Evolutionary conservation across 2,329 filamentous ascomycete genomes (phyloP), one percentile per base, ranked within the genome.

Genomic region (Stagonosporopsis rhizophila): DNA sequence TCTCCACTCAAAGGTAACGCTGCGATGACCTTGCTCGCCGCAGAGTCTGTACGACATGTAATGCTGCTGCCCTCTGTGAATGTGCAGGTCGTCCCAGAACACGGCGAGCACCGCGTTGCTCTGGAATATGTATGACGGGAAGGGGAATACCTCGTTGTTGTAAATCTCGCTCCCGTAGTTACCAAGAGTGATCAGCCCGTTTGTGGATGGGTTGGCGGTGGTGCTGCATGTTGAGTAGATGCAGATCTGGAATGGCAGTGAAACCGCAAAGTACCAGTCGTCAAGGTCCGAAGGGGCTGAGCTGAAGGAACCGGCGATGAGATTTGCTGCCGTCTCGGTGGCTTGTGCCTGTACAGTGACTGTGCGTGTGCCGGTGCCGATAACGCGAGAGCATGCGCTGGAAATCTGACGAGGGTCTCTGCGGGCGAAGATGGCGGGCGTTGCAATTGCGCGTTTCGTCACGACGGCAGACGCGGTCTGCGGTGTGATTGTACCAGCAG

Each of bases 161-260:
- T 30, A 30, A 9, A 30, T 12, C 7, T 30, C 27, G 11, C 6
- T 30, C 3, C 27, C 34, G 17, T 37, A 41, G 17, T 12, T 30
- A 8, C 40, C 50, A 9, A 53, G 42, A 3, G 41, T 46, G 6
- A 53, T 41, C 19, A 53, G 4, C 2, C 50, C 42, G 27, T 53
- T 53, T 1, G 42, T 34, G 9, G 17, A 19, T 5, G 50, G 50
- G 22, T 34, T 35, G 2, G 35, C 42, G 6, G 8, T 47, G 9
- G 17, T 19, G 25, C 20, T 46, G 22, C 50, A 53, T 9, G 25
- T 35, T 9, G 28, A 27, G 15, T 53, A 53, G 19, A 53, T 47
- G 42, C 50, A 53, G 17, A 53, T 28, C 25, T 45, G 19, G 19
- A 53, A 53, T 6, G 41, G 41, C n/a, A 53, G 27, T 2, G 37